Percentiles rank a stretch among this genome's conserved stretches.
These are phyloP conservation scores for Neonectria coccinea DNA, from an alignment of 2,329 filamentous ascomycete species.

Conservation along the genomic window DNA sequence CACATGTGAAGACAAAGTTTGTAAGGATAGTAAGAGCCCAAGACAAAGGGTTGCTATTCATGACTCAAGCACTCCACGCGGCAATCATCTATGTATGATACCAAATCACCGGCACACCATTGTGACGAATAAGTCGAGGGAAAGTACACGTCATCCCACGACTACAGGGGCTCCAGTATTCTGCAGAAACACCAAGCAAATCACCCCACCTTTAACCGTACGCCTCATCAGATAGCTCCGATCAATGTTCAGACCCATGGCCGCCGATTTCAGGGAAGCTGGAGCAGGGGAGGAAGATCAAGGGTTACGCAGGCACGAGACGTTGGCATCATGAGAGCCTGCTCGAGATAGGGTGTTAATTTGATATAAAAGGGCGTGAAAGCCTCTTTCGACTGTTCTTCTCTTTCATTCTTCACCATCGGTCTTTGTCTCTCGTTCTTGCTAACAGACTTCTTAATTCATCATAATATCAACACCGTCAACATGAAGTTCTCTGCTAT, in stretches of 20 bases:
- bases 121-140: too few relatives aligned
- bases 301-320: too few relatives aligned
- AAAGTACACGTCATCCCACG: not conserved
- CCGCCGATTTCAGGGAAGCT: not conserved
- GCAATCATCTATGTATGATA: too few relatives aligned
- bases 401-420: constrained; percentile 1
- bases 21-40: too few relatives aligned
- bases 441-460: not conserved
- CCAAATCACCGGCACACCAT: too few relatives aligned
- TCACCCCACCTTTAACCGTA: not conserved
- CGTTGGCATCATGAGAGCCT: constrained; percentile 21
- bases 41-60: too few relatives aligned
- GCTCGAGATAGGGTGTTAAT: constrained; percentile 1
- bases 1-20: too few relatives aligned
- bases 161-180: not conserved
- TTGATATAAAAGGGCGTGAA: constrained; percentile 8
- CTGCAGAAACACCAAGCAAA: not conserved
- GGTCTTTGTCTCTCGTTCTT: constrained; percentile 4
- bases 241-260: not conserved
- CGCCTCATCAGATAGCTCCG: not conserved
- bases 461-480: not conserved
- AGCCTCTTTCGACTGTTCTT: not conserved
- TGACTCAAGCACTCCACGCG: too few relatives aligned
- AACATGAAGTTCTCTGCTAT: constrained; percentile 25
- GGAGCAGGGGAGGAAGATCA: not conserved